Percentiles rank a stretch among this genome's conserved stretches.
phyloP scores from a whole-genome alignment of 2,329 filamentous ascomycete species.

The Aspergillus pseudoviridinutans region DNA sequence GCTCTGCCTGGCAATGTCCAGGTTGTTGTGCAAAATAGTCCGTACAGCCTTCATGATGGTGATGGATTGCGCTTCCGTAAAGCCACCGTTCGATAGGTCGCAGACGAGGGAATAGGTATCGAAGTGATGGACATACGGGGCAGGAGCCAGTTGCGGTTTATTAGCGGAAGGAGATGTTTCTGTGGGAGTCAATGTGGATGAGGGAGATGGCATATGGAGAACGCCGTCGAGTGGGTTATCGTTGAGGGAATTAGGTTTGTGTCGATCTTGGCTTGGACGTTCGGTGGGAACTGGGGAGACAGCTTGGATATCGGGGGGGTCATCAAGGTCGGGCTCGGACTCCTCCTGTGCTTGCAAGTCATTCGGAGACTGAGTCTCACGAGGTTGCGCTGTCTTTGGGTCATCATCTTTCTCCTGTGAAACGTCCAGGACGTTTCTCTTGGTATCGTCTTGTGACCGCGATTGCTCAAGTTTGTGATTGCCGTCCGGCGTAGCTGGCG shows the following conservation, averaged over 20 bases:
- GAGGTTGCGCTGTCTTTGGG: constrained; percentile 11
- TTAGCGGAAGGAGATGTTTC: constrained; percentile 28
- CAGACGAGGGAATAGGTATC: constrained; percentile 89
- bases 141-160: constrained; percentile 60
- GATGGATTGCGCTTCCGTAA: constrained; percentile 69
- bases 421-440: constrained; percentile 8
- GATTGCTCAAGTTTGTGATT: constrained; percentile 10
- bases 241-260: constrained; percentile 1
- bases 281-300: constrained; percentile 11
- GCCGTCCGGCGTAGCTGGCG: constrained; percentile 10
- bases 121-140: constrained; percentile 91
- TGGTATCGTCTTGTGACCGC: constrained; percentile 7
- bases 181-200: constrained; percentile 29
- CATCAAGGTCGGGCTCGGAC: constrained; percentile 14
- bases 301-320: constrained; percentile 12
- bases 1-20: constrained; percentile 73
- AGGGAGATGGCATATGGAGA: constrained; percentile 40
- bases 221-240: constrained; percentile 37
- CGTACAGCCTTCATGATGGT: constrained; percentile 92
- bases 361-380: constrained; percentile 8
- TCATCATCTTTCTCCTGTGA: constrained; percentile 9
- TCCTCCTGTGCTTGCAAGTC: constrained; percentile 23
- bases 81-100: constrained; percentile 68
- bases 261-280: constrained; percentile 11
- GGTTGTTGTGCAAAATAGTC: constrained; percentile 68